Percentiles rank a stretch among this genome's conserved stretches.
These are phyloP conservation scores for Pestalotiopsis fici DNA, from an alignment of 2,329 filamentous ascomycete genomes.

Conservation along the genomic window DNA sequence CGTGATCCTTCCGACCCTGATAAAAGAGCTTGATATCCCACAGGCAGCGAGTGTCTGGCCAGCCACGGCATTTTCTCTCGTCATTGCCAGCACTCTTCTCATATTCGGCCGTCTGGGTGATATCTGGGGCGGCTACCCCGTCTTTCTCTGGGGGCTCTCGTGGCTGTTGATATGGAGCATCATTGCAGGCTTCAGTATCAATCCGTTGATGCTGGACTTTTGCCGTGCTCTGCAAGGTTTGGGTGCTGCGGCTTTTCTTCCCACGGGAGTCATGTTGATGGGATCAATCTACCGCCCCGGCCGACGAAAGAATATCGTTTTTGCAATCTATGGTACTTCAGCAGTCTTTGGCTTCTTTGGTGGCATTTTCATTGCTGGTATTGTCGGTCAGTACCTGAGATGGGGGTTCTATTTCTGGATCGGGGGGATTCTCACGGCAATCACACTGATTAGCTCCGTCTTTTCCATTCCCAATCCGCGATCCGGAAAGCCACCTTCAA, in stretches of 20 bases:
- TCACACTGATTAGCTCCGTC: constrained; percentile 18
- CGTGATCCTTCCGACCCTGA: constrained; percentile 69
- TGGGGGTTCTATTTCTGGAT: constrained; percentile 74
- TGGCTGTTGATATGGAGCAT: constrained; percentile 73
- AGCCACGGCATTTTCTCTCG: constrained; percentile 60
- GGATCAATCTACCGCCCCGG: constrained; percentile 67
- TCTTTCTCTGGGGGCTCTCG: constrained; percentile 59
- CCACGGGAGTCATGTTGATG: constrained; percentile 67
- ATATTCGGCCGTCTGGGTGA: constrained; percentile 63
- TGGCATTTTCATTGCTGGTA: constrained; percentile 66
- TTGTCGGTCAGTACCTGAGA: constrained; percentile 56
- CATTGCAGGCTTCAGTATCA: constrained; percentile 68
- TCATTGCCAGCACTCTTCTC: constrained; percentile 58
- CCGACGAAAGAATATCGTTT: constrained; percentile 67
- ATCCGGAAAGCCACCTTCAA: constrained; percentile 7
- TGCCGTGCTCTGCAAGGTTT: constrained; percentile 75
- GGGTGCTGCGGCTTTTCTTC: constrained; percentile 71
- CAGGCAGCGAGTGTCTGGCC: constrained; percentile 62
- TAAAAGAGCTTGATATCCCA: constrained; percentile 64
- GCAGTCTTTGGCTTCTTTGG: constrained; percentile 57
- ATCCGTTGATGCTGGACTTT: constrained; percentile 69
- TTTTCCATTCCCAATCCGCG: constrained; percentile 24
- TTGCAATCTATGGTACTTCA: constrained; percentile 56
- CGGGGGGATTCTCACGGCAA: constrained; percentile 42
- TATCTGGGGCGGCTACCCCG: constrained; percentile 62